These are phyloP conservation scores for Kwoniella sp. DNA, from an alignment of 768 basidiomycete species.

Conservation along the genomic window DNA sequence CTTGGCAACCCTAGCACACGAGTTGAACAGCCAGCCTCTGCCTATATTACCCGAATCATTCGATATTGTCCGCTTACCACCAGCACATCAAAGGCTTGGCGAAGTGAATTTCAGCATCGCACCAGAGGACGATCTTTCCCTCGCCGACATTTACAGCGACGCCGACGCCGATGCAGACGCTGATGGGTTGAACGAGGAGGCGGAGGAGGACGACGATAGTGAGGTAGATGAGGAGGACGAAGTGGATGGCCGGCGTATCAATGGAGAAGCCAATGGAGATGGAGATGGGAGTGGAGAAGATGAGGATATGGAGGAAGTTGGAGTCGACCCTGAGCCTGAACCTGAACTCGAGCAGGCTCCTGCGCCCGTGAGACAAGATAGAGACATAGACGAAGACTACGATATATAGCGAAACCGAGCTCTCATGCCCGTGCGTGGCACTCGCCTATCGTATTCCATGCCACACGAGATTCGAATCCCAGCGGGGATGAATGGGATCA, in stretches of 20 bases:
- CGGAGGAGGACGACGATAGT: slow-evolving; percentile 13
- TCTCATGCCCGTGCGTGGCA: too few species aligned
- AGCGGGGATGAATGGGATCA: background rate
- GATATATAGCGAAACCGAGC: slow-evolving; percentile 30
- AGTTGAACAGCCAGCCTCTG: slow-evolving; percentile 57
- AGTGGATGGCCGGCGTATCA: background rate
- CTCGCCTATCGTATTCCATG: too few species aligned
- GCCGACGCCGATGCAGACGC: slow-evolving; percentile 25
- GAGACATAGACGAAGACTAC: slow-evolving; percentile 53
- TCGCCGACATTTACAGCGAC: slow-evolving; percentile 27
- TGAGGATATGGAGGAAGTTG: slow-evolving; percentile 52
- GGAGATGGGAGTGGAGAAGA: slow-evolving; percentile 37
- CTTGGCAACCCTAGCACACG: slow-evolving; percentile 56
- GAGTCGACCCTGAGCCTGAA: slow-evolving; percentile 16
- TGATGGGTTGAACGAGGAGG: too few species aligned
- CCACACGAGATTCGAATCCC: too few species aligned
- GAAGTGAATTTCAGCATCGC: slow-evolving; percentile 57
- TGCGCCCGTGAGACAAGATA: slow-evolving; percentile 24
- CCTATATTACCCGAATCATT: slow-evolving; percentile 58
- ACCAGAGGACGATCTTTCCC: slow-evolving; percentile 38
- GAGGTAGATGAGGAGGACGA: slow-evolving; percentile 33
- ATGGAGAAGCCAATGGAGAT: slow-evolving; percentile 17
- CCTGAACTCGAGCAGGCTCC: background rate
- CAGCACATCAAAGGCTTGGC: slow-evolving; percentile 55
- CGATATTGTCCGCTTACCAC: slow-evolving; percentile 57